phyloP scores from a whole-genome alignment of 805 yeast genomes.

The Candida quercuum region DNA sequence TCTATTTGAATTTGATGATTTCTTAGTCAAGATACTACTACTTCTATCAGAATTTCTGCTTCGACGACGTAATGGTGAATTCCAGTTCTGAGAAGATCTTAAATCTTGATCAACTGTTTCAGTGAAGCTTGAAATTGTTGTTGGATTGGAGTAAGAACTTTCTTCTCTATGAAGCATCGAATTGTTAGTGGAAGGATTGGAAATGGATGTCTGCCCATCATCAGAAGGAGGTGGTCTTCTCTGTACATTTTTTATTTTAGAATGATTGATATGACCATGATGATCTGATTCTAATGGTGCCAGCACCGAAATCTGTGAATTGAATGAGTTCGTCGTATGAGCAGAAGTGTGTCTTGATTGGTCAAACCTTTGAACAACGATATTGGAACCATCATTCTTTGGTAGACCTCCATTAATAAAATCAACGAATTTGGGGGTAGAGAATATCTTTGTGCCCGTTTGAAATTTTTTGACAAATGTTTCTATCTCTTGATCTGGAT shows the following conservation, averaged over 20 bases:
- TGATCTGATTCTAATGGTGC: not conserved
- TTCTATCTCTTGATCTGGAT: constrained; percentile 52
- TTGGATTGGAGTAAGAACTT: constrained; percentile 24
- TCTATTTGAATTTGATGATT: constrained; percentile 7
- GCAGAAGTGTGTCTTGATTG: constrained; percentile 16
- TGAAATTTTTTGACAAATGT: constrained; percentile 48
- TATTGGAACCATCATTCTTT: constrained; percentile 2
- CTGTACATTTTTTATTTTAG: constrained; percentile 5
- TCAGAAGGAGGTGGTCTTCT: constrained; percentile 28
- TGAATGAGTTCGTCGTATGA: constrained; percentile 8
- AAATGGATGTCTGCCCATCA: constrained; percentile 24
- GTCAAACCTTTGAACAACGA: constrained; percentile 27
- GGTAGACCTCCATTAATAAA: constrained; percentile 38
- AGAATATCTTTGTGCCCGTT: constrained; percentile 58
- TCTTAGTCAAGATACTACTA: not conserved
- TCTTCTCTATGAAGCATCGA: constrained; percentile 18
- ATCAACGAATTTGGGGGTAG: constrained; percentile 61
- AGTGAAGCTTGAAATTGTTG: constrained; percentile 23
- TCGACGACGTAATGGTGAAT: constrained; percentile 25
- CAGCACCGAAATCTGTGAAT: constrained; percentile 1
- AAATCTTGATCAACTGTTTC: constrained; percentile 19
- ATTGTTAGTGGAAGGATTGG: constrained; percentile 23
- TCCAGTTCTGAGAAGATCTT: constrained; percentile 24
- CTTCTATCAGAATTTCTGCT: constrained; percentile 14
- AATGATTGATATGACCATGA: constrained; percentile 8